Evolutionary conservation across 768 basidiomycete genomes (phyloP).

Genomic region (Phaeotremella skinneri): DNA sequence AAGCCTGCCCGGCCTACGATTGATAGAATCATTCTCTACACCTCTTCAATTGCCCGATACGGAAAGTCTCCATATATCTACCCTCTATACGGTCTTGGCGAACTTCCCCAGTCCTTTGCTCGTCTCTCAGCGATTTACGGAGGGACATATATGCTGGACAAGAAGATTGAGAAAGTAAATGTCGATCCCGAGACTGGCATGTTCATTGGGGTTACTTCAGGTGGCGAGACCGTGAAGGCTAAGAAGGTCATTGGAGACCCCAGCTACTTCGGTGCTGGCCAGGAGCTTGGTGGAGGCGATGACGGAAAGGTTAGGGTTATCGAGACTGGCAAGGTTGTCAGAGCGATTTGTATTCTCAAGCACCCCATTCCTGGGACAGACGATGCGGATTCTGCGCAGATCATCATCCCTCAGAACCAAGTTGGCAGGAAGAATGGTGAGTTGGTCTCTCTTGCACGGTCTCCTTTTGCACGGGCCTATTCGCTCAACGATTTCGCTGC

Average conservation of each 20-base stretch:
- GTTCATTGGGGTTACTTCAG: slow-evolving; percentile 88
- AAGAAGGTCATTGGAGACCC: slow-evolving; percentile 98
- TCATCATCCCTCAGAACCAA: slow-evolving; percentile 99
- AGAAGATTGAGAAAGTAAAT: slow-evolving; percentile 84
- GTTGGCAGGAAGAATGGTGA: slow-evolving; percentile 85
- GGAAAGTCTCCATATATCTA: slow-evolving; percentile 99
- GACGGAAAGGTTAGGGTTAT: slow-evolving; percentile 78
- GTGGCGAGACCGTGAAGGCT: slow-evolving; percentile 87
- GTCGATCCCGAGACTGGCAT: slow-evolving; percentile 73
- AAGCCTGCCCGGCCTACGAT: slow-evolving; percentile 87
- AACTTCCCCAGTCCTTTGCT: slow-evolving; percentile 97
- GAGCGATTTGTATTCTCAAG: slow-evolving; percentile 96
- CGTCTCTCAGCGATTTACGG: slow-evolving; percentile 98
- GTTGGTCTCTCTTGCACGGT: slow-evolving; percentile 36
- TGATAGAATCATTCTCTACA: slow-evolving; percentile 94
- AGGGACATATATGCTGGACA: slow-evolving; percentile 99
- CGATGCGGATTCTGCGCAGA: slow-evolving; percentile 89
- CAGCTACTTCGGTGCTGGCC: slow-evolving; percentile 85
- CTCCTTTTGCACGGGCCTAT: slow-evolving; percentile 16
- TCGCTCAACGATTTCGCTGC: not conserved
- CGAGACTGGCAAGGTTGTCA: slow-evolving; percentile 89
- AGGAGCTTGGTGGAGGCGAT: slow-evolving; percentile 57
- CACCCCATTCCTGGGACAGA: slow-evolving; percentile 98
- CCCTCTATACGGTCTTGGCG: slow-evolving; percentile 96
- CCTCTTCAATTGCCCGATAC: slow-evolving; percentile 96